Conservation (phyloP, 2,329 filamentous ascomycete species). For the Stemphylium beticola region DNA sequence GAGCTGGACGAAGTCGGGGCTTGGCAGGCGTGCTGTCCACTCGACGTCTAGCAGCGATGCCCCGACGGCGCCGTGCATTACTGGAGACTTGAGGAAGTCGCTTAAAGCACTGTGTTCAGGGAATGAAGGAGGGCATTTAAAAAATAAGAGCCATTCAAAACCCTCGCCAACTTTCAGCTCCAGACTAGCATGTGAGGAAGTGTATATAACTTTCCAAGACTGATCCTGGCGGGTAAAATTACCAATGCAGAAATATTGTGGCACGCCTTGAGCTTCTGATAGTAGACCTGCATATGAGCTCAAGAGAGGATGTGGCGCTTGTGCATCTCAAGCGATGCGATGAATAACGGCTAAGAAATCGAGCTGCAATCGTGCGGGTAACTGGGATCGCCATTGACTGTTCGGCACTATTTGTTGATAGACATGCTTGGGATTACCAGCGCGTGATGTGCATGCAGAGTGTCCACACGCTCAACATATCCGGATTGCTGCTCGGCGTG, state of each 20-base stretch:
- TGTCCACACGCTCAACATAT: conserved; percentile 61
- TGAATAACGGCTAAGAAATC: conserved; percentile 22
- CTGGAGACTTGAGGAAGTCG: conserved; percentile 45
- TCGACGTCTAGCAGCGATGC: conserved; percentile 18
- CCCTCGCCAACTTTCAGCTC: conserved; percentile 49
- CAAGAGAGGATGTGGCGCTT: not conserved
- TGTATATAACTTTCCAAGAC: conserved; percentile 54
- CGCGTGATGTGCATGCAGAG: conserved; percentile 61
- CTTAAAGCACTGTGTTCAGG: conserved; percentile 51
- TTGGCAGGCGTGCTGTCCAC: conserved; percentile 37
- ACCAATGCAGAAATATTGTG: conserved; percentile 20
- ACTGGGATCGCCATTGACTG: conserved; percentile 38
- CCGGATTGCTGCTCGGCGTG: conserved; percentile 51
- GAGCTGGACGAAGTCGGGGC: conserved; percentile 11
- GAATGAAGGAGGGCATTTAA: conserved; percentile 49
- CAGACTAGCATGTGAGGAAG: conserved; percentile 48
- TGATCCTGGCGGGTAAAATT: conserved; percentile 34
- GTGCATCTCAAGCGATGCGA: not conserved
- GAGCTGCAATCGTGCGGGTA: conserved; percentile 33
- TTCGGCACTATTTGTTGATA: conserved; percentile 39
- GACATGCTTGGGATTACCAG: conserved; percentile 60
- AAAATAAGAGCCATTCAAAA: conserved; percentile 55
- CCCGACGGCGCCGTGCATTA: conserved; percentile 26
- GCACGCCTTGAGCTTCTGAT: conserved; percentile 12
- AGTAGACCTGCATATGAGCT: conserved; percentile 14